Evolutionary conservation across 108 stramenopile genomes (phyloP).

Genomic region (Fistulifera pelliculosa): DNA sequence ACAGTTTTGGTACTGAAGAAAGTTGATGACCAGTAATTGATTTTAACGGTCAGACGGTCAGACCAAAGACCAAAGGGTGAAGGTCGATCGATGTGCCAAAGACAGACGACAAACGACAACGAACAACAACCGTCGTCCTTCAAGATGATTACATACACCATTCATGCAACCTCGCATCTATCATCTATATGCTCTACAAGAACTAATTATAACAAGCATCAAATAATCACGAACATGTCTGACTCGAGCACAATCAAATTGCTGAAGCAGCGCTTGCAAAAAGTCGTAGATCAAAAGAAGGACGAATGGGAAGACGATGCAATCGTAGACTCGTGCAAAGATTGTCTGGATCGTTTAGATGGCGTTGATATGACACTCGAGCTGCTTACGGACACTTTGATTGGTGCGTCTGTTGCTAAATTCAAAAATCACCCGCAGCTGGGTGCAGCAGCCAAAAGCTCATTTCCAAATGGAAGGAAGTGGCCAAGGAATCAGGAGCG

Average conservation of each 20-base stretch:
- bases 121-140: too few relatives aligned
- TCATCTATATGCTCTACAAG: too few relatives aligned
- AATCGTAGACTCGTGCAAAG: constrained; percentile 50
- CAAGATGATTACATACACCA: too few relatives aligned
- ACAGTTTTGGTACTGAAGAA: too few relatives aligned
- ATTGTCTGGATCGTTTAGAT: constrained; percentile 67
- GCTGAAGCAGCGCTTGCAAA: constrained; percentile 14
- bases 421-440: constrained; percentile 56
- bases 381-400: constrained; percentile 64
- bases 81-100: too few relatives aligned
- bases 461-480: constrained; percentile 83
- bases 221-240: too few relatives aligned
- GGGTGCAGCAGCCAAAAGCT: constrained; percentile 48
- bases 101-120: too few relatives aligned
- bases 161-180: too few relatives aligned
- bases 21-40: too few relatives aligned
- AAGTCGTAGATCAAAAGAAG: constrained; percentile 57
- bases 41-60: too few relatives aligned
- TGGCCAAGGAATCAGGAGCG: constrained; percentile 41
- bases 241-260: not conserved
- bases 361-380: constrained; percentile 48
- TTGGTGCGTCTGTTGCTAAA: constrained; percentile 74
- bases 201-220: too few relatives aligned
- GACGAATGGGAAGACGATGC: constrained; percentile 36
- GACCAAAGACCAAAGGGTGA: too few relatives aligned